Evolutionary conservation across 768 basidiomycete species (phyloP), one percentile per base, ranked within the genome.

Genomic region (Mycena metata): DNA sequence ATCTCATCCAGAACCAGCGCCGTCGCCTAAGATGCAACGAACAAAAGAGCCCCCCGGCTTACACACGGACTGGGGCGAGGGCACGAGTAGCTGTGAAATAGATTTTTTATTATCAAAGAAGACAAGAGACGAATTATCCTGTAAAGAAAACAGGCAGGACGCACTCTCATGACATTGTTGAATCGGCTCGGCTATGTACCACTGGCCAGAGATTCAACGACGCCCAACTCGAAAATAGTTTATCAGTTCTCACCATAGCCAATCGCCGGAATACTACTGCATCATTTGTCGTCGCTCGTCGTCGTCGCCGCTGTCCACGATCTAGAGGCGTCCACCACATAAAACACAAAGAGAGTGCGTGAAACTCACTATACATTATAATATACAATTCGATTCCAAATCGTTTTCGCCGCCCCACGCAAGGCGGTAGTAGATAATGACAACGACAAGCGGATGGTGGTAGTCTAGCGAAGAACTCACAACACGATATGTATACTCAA

Each of bases 391-490:
- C 26, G 39, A 15, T 51, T 50, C 51, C 33, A 42, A 50, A 30
- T 30, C 30, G 30, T 50, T 50, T 47, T 24, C 15, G 59, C 47
- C 60, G 60, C 26, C 21, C 23, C 33, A 19, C 21, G 60, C 59
- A 60, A n/a, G 49, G 39, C 19, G 19, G 56, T 42, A 57, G 61
- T 63, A 63, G 61, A 63, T 63, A 63, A 30, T 30, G 30, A 63
- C 42, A 52, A 63, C 21, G 43, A 63, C 39, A 61, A 42, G 49
- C 42, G 41, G 60, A 30, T 30, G 30, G 6, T 39, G 47, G 35
- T 45, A 39, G 64, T 58, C 64, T 60, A 66, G 57, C 64, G 23
- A 42, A 42, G 21, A 67, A 61, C 66, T 67, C 66, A 67, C 66
- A 55, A 60, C 65, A 12, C 36, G 24, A 4, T 15, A 43, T 30